phyloP scores from a whole-genome alignment of 164 flowering plant genomes.

The Stephania yunnanensis region DNA sequence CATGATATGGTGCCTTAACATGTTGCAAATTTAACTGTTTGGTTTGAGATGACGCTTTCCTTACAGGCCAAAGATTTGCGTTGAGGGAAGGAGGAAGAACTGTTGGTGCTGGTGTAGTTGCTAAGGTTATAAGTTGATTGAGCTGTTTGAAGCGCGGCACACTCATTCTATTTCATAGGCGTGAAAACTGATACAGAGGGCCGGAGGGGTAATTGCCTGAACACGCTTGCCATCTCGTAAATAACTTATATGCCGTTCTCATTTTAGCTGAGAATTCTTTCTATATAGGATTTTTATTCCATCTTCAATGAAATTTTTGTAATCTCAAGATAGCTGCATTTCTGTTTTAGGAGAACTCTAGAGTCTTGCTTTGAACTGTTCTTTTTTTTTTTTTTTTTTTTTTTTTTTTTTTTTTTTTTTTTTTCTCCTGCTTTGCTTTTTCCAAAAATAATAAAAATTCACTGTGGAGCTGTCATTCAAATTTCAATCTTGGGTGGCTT shows the following conservation, averaged over 20 bases:
- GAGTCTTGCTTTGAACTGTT: no score
- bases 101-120: slow-evolving; percentile 93
- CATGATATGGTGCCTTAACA: neutral
- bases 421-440: no score
- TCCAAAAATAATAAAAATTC: no score
- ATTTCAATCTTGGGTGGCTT: no score
- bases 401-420: no score
- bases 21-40: neutral
- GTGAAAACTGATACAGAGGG: neutral
- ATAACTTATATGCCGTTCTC: neutral
- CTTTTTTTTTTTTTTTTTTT: no score
- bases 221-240: neutral
- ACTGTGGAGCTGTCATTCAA: no score
- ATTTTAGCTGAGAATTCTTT: neutral
- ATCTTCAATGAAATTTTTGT: slow-evolving; percentile 8
- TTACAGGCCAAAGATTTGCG: slow-evolving; percentile 92
- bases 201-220: slow-evolving; percentile 1
- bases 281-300: neutral
- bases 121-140: slow-evolving; percentile 71
- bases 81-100: slow-evolving; percentile 94
- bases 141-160: slow-evolving; percentile 7
- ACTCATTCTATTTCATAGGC: neutral
- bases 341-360: no score
- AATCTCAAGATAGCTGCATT: neutral
- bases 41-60: slow-evolving; percentile 3